phyloP scores from a whole-genome alignment of 2,329 filamentous ascomycete genomes.

The Calycina herbarum region DNA sequence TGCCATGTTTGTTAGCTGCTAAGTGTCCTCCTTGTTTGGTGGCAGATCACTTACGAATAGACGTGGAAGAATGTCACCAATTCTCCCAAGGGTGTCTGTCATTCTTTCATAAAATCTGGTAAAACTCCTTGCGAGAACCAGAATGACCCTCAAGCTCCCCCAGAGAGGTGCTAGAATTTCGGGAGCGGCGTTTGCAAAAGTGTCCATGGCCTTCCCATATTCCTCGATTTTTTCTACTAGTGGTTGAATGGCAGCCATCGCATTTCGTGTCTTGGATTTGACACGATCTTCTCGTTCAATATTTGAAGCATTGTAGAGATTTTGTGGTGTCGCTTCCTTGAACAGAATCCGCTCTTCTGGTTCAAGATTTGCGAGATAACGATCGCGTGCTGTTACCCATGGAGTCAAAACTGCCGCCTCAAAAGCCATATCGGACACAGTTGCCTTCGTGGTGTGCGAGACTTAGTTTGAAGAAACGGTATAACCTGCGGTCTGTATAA shows the following conservation, averaged over 20 bases:
- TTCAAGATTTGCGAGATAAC: background rate
- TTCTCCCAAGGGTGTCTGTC: slow-evolving; percentile 15
- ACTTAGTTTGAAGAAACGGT: background rate
- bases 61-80: slow-evolving; percentile 21
- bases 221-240: slow-evolving; percentile 15
- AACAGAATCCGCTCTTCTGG: background rate
- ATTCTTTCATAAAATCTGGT: slow-evolving; percentile 17
- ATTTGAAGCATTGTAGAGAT: slow-evolving; percentile 14
- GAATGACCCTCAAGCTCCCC: slow-evolving; percentile 21
- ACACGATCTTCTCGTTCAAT: slow-evolving; percentile 5
- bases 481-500: background rate
- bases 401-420: background rate
- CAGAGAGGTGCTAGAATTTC: slow-evolving; percentile 19
- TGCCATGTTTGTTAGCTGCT: background rate
- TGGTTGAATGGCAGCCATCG: slow-evolving; percentile 12
- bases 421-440: background rate
- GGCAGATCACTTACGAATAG: slow-evolving; percentile 13
- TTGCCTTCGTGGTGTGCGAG: background rate
- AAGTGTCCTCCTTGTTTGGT: too few relatives aligned
- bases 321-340: slow-evolving; percentile 11
- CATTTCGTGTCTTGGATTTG: slow-evolving; percentile 7
- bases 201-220: slow-evolving; percentile 23
- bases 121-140: slow-evolving; percentile 15
- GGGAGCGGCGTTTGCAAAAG: slow-evolving; percentile 15
- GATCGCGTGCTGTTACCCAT: background rate